Conservation (phyloP, 2,329 filamentous ascomycete genomes). For the Myriosclerotinia curreyana region DNA sequence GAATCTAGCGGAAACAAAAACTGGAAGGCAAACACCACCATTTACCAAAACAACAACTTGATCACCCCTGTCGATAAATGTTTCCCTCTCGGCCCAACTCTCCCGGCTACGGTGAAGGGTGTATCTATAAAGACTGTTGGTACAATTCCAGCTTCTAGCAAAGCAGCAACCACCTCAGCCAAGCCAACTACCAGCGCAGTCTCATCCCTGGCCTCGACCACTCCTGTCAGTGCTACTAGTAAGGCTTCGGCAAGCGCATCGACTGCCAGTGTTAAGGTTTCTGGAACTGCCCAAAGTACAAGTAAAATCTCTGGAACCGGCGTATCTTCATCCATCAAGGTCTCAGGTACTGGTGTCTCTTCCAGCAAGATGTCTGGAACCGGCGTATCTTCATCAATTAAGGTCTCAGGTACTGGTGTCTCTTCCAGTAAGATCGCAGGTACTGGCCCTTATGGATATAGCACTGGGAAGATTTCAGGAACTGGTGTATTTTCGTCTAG, state of each 20-base stretch:
- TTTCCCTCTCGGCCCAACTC: conserved; percentile 20
- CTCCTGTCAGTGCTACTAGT: neutral
- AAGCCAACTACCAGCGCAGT: neutral
- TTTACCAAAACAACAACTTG: conserved; percentile 10
- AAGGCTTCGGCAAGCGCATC: neutral
- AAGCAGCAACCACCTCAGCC: neutral
- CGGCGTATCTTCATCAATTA: neutral
- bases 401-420: neutral
- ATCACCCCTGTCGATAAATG: conserved; percentile 19
- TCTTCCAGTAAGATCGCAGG: neutral
- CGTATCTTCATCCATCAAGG: neutral
- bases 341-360: neutral
- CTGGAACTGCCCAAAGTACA: neutral
- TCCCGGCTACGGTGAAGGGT: neutral
- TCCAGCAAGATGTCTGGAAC: neutral
- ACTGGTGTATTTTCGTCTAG: neutral
- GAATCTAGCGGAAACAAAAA: conserved; percentile 12
- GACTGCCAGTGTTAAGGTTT: neutral
- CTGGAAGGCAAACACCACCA: conserved; percentile 4
- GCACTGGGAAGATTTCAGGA: neutral
- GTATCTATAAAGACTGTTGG: conserved; percentile 20
- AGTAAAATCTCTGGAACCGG: neutral
- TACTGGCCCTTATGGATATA: neutral
- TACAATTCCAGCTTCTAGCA: conserved; percentile 13
- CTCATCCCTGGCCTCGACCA: neutral